A percentile compares a stretch with the other conserved stretches of the same genome.
These are phyloP conservation scores for Vigna hirtella DNA, from an alignment of 306 rosid genomes.

Conservation along the genomic window DNA sequence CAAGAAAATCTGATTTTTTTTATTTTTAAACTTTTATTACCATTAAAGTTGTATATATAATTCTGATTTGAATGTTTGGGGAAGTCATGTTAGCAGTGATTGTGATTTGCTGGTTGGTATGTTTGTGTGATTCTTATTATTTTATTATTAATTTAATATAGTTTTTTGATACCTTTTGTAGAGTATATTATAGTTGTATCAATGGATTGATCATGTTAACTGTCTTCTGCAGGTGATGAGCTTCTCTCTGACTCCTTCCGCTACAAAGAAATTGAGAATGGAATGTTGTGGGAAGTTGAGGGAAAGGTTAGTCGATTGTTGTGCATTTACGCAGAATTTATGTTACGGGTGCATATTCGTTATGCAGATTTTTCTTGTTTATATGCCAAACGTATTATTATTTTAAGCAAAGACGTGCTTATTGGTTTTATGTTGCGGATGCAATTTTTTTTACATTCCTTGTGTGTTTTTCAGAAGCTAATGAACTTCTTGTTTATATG, in stretches of 20 bases:
- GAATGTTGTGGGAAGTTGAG: conserved; percentile 81
- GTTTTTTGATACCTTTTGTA: background rate
- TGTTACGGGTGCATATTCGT: too few species aligned
- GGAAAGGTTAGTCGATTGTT: conserved; percentile 64
- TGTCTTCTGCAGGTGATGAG: conserved; percentile 66
- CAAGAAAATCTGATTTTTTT: background rate
- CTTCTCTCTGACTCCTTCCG: conserved; percentile 83
- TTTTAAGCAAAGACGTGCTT: too few species aligned
- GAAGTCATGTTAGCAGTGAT: background rate
- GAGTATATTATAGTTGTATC: background rate
- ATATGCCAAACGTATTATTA: background rate
- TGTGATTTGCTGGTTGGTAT: background rate
- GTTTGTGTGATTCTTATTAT: background rate
- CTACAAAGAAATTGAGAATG: conserved; percentile 68
- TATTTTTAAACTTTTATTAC: background rate
- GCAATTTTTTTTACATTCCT: too few species aligned
- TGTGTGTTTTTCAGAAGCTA: too few species aligned
- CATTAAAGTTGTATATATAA: background rate
- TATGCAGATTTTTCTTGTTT: background rate
- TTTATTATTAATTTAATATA: background rate
- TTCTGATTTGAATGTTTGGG: background rate
- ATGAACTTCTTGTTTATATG: background rate
- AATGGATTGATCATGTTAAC: background rate
- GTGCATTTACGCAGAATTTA: background rate
- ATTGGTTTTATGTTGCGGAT: too few species aligned